Evolutionary conservation across 495 filamentous ascomycete genomes (phyloP).

Genomic region (Daldinia caldariorum): DNA sequence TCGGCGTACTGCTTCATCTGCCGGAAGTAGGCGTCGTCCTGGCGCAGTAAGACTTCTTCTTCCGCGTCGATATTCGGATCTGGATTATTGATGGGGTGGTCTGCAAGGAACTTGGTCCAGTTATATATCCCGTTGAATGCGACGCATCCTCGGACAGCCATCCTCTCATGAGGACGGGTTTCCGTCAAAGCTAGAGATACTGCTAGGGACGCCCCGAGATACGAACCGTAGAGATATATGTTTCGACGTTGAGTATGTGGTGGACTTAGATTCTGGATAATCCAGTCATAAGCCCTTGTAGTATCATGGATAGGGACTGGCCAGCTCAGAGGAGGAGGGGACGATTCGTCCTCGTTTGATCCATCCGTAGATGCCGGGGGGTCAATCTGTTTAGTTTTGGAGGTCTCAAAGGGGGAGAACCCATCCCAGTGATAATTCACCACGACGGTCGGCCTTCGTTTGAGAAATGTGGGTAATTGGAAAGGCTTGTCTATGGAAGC

Average conservation of each 20-base stretch:
- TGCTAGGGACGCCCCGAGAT: slow-evolving; percentile 61
- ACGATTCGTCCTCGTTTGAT: slow-evolving; percentile 12
- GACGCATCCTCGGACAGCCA: slow-evolving; percentile 57
- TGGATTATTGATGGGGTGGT: slow-evolving; percentile 53
- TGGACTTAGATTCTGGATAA: slow-evolving; percentile 49
- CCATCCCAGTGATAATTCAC: slow-evolving; percentile 57
- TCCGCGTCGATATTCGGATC: not conserved
- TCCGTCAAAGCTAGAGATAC: slow-evolving; percentile 61
- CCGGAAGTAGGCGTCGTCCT: slow-evolving; percentile 25
- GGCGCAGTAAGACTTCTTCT: slow-evolving; percentile 24
- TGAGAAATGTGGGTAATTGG: slow-evolving; percentile 46
- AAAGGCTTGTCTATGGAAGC: slow-evolving; percentile 17
- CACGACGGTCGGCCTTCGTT: slow-evolving; percentile 48
- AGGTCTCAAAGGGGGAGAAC: slow-evolving; percentile 14
- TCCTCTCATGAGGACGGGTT: slow-evolving; percentile 45
- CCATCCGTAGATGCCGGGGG: slow-evolving; percentile 4
- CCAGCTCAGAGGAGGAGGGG: slow-evolving; percentile 47
- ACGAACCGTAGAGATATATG: slow-evolving; percentile 60
- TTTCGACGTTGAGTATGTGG: slow-evolving; percentile 41
- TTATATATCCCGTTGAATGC: slow-evolving; percentile 63
- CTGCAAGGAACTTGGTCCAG: slow-evolving; percentile 62
- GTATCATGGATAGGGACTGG: slow-evolving; percentile 62
- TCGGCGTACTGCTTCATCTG: slow-evolving; percentile 45
- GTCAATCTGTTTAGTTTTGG: not conserved
- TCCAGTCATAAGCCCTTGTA: slow-evolving; percentile 57